Conservation (phyloP, 768 basidiomycete species). For the Russula compacta region DNA sequence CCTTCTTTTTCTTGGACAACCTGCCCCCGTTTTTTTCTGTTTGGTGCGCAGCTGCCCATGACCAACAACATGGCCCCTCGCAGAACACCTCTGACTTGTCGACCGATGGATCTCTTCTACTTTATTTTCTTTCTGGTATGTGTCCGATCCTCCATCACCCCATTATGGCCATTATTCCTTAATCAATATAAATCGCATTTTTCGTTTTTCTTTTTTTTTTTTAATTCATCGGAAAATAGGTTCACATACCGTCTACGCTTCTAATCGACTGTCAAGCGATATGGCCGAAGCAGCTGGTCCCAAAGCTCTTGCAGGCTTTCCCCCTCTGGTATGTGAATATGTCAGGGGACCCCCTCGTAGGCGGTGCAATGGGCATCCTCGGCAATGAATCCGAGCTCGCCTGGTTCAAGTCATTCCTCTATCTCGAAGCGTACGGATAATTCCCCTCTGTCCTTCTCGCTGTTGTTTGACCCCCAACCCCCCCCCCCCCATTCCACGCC, state of each 20-base stretch:
- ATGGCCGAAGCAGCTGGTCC: slow-evolving; percentile 45
- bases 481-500: no score
- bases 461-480: not conserved
- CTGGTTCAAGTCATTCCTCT: slow-evolving; percentile 60
- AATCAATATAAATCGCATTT: no score
- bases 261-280: slow-evolving; percentile 64
- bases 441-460: not conserved
- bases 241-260: slow-evolving; percentile 62
- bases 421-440: slow-evolving; percentile 46
- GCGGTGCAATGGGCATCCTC: slow-evolving; percentile 39
- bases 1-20: not conserved
- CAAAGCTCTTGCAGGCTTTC: slow-evolving; percentile 37
- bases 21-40: not conserved
- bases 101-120: slow-evolving; percentile 61
- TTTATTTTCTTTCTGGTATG: slow-evolving; percentile 61
- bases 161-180: not conserved
- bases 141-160: not conserved
- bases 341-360: slow-evolving; percentile 62
- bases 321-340: slow-evolving; percentile 42
- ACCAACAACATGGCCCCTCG: not conserved
- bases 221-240: slow-evolving; percentile 25
- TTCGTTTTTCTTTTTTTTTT: not conserved
- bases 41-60: not conserved
- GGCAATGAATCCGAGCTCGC: slow-evolving; percentile 29
- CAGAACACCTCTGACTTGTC: slow-evolving; percentile 41